Evolutionary conservation across 495 filamentous ascomycete genomes (phyloP), one percentile per base, ranked within the genome.

Genomic region (Acidiella bohemica): DNA sequence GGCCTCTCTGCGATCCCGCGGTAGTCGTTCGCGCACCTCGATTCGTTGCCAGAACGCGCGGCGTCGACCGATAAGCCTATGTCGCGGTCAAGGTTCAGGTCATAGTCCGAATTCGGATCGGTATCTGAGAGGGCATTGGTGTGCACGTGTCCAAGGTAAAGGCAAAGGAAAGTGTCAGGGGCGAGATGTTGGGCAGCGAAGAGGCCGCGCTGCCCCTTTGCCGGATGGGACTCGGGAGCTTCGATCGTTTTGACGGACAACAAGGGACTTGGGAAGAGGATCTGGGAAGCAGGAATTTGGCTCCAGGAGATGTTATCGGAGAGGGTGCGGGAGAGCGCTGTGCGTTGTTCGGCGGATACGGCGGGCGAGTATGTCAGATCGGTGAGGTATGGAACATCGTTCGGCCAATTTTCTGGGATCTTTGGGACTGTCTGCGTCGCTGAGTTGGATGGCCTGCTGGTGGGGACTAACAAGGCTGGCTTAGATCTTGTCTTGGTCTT

Each of bases 1-100:
- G 75, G 61, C 10, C 62, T 46, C 22, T 53, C 55, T 19, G 53
- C 40, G 13, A 84, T 64, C 1, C 80, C 78, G 13, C 80, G 67
- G 47, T 80, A 85, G 56, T 85, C 80, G 49, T 85, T 85, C 23
- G 79, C 65, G 54, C 80, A 83, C 8, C 80, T 58, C 3, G 72
- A 77, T 58, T 84, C 80, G 47, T 81, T 84, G 3, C 80, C 80
- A 31, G 53, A 54, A 9, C 53, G 60, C 5, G 55, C 62, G 2
- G 78, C 80, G 53, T 85, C 80, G 12, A 84, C 66, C 4, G 72
- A 75, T 0, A 84, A 55, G 17, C 66, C 70, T 3, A 51, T 47
- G 3, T 75, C 72, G 23, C 70, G 60, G 51, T 75, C 70, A 0
- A 84, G 57, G 51, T 64, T 70, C 2, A 85, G 60, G 53, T 84